phyloP scores from a whole-genome alignment of 768 basidiomycete genomes.

The Suillus weaverae region DNA sequence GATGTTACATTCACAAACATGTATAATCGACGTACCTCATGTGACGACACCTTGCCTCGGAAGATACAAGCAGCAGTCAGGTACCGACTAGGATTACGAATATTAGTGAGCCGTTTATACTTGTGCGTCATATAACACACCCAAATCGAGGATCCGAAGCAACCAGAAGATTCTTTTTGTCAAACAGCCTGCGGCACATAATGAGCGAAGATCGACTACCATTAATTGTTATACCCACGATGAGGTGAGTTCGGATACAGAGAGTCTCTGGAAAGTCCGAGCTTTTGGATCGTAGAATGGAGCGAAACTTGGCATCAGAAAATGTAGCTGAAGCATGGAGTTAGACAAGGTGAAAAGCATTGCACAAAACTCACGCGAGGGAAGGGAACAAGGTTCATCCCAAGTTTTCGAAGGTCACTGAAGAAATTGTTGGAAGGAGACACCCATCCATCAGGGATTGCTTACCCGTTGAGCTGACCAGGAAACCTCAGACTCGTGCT shows the following conservation, averaged over 20 bases:
- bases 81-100: slow-evolving; percentile 57
- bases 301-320: slow-evolving; percentile 94
- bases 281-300: slow-evolving; percentile 77
- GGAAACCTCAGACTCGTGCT: slow-evolving; percentile 92
- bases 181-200: slow-evolving; percentile 62
- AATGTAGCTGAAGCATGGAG: slow-evolving; percentile 69
- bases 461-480: slow-evolving; percentile 88
- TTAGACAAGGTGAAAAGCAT: not conserved
- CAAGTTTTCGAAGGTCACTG: slow-evolving; percentile 86
- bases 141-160: slow-evolving; percentile 81
- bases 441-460: not conserved
- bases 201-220: slow-evolving; percentile 4
- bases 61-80: slow-evolving; percentile 87
- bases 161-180: slow-evolving; percentile 76
- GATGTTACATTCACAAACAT: not conserved
- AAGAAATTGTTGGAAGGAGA: not conserved
- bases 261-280: slow-evolving; percentile 56
- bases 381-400: slow-evolving; percentile 94
- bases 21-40: slow-evolving; percentile 58
- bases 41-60: slow-evolving; percentile 77
- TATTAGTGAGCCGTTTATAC: not conserved
- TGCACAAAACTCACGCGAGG: slow-evolving; percentile 63
- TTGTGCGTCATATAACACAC: slow-evolving; percentile 32
- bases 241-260: slow-evolving; percentile 69
- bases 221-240: slow-evolving; percentile 47